phyloP scores from a whole-genome alignment of 23 red algal genomes.

The Cyanidioschyzon merolae region DNA sequence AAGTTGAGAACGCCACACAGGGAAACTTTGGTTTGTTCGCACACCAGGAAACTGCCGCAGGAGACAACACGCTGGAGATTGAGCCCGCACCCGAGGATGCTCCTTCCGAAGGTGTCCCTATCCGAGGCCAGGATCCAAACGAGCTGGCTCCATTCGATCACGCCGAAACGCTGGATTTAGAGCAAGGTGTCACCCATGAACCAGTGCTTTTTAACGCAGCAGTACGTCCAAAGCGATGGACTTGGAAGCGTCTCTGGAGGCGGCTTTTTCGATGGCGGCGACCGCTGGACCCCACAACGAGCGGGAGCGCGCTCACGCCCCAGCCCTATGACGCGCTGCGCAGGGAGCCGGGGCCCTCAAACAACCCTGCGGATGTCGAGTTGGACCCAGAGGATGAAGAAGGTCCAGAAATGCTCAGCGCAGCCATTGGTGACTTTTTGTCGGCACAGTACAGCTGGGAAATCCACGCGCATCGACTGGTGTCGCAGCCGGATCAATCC shows the following conservation, averaged over 20 bases:
- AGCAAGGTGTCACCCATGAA: not conserved
- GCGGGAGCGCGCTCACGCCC: not conserved
- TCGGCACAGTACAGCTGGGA: constrained; percentile 12
- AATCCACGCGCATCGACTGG: constrained; percentile 6
- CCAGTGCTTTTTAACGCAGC: constrained; percentile 14
- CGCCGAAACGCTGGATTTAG: not conserved
- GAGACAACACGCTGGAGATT: no score
- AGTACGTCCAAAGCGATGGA: constrained; percentile 2
- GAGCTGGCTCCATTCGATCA: not conserved
- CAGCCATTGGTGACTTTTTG: constrained; percentile 12
- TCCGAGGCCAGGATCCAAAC: not conserved
- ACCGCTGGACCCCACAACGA: not conserved
- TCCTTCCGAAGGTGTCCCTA: not conserved
- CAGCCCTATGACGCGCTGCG: not conserved
- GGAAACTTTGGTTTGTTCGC: no score
- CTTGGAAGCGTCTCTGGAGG: not conserved
- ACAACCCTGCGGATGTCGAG: not conserved
- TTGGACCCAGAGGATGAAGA: not conserved
- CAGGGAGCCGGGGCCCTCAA: not conserved
- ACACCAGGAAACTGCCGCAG: no score
- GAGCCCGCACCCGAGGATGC: not conserved
- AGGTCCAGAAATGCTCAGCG: not conserved
- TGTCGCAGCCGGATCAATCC: constrained; percentile 2
- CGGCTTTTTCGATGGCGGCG: not conserved
- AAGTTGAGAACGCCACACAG: no score